A percentile compares a stretch with the other conserved stretches of the same genome.
Evolutionary conservation across 1,139 yeast species (phyloP).

Genomic region (Geotrichum cucujoidarum): DNA sequence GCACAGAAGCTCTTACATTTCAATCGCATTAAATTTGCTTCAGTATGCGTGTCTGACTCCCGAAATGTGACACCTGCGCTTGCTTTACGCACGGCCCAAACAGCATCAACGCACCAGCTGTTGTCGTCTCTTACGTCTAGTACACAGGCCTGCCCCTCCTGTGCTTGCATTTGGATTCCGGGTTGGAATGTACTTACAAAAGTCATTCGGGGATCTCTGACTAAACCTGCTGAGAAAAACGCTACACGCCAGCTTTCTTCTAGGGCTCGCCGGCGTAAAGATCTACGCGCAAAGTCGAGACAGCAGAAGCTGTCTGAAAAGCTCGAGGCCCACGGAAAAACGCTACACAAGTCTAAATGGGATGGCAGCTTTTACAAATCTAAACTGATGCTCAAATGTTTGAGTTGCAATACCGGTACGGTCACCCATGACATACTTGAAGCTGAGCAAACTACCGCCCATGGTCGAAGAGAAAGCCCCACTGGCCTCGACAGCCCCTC

Average conservation of each 20-base stretch:
- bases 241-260: not conserved
- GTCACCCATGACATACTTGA: constrained; percentile 1
- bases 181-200: not conserved
- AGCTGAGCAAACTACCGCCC: not conserved
- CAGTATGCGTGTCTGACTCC: not conserved
- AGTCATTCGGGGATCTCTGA: too few relatives aligned
- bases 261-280: not conserved
- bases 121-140: too few relatives aligned
- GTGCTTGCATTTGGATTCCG: constrained; percentile 2
- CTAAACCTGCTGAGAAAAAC: too few relatives aligned
- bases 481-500: too few relatives aligned
- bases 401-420: not conserved
- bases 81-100: constrained; percentile 2
- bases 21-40: constrained; percentile 1
- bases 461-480: too few relatives aligned
- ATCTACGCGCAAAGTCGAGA: not conserved
- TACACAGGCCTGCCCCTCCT: not conserved
- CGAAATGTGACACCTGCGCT: constrained; percentile 1
- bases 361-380: not conserved
- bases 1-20: not conserved
- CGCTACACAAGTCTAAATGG: not conserved
- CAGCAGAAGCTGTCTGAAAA: not conserved
- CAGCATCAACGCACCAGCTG: not conserved
- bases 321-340: not conserved
- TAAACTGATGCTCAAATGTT: not conserved